Base-by-base conservation (phyloP, 495 filamentous ascomycete genomes). In the Eremomyces bilateralis region DNA sequence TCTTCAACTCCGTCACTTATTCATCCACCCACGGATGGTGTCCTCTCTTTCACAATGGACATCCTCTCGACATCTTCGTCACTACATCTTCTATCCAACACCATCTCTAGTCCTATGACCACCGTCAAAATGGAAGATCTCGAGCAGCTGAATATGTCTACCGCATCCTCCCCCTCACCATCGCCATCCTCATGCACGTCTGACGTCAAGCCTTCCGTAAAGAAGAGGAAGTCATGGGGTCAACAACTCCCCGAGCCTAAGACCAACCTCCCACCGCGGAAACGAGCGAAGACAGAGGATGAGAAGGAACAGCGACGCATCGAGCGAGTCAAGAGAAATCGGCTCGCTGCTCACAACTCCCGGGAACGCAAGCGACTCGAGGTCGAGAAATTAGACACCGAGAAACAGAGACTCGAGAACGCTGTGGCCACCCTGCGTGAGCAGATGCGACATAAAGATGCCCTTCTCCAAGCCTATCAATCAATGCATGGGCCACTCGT, bases 181-280 rank as follows among this genome's bases (percentile, higher is more conserved):
- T 8, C 10, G 6, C 10, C 10, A 11, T 8, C 6, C 8, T 8
- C 6, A 6, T 16, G 6, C 30, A 18, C 10, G 10, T 6, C 30
- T 16, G 30, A 11, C n/a, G 19, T 15, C 36, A 17, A 90, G 80
- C 62, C 70, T n/a, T n/a, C 74, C 1, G 56, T 64, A 27, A 95
- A 94, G 73, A 97, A 97, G 67, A 66, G 88, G 54, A 97, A 95
- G 63, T 93, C 85, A 39, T 97, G 88, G 88, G 88, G 88, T 44
- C 88, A 97, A 58, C 78, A 90, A 58, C 73, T 97, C 30, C 88
- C 88, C 17, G 80, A 80, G 46, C 88, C 88, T 15, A 97, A 88
- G 67, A 97, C 88, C 27, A 92, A 90, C 46, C 68, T 97, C 19
- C 88, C 88, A 43, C 88, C 88, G 37, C 73, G 85, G 38, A 97